These are phyloP conservation scores for Nidularia sp. DNA, from an alignment of 768 basidiomycete species.

Conservation along the genomic window DNA sequence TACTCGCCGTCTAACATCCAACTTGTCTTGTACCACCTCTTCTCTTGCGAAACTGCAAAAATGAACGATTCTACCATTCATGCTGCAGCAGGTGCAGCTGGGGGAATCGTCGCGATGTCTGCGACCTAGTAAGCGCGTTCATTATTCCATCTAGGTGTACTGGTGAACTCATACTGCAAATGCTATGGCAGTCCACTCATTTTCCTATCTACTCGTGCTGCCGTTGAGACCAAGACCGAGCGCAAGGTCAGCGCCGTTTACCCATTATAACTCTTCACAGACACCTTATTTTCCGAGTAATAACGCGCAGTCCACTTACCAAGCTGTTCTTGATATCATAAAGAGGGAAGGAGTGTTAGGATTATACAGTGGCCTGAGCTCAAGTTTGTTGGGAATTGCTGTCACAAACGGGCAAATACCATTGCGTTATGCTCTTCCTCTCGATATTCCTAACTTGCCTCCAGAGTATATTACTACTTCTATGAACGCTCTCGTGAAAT, in stretches of 20 bases:
- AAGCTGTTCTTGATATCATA: constrained; percentile 71
- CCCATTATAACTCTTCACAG: neutral
- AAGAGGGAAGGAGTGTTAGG: constrained; percentile 81
- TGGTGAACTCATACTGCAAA: too few species aligned
- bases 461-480: constrained; percentile 90
- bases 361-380: constrained; percentile 82
- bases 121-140: constrained; percentile 68
- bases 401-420: constrained; percentile 80
- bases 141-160: neutral
- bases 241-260: constrained; percentile 59
- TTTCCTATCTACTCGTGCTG: constrained; percentile 88
- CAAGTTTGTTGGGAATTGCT: constrained; percentile 86
- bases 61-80: constrained; percentile 85
- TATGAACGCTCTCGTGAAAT: constrained; percentile 67
- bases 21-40: neutral
- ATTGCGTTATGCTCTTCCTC: neutral
- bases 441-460: neutral
- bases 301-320: constrained; percentile 49
- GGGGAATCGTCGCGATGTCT: constrained; percentile 90
- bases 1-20: too few species aligned
- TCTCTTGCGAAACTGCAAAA: constrained; percentile 4
- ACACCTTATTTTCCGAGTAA: constrained; percentile 3
- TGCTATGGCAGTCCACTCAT: constrained; percentile 73
- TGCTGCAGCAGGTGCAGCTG: constrained; percentile 83
- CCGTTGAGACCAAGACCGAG: constrained; percentile 80